These are phyloP conservation scores for Malus domestica DNA, from an alignment of 306 rosid species.

Conservation along the genomic window ASM211411v1 NC_041796.1:21442001-21442500, in stretches of 20 bases:
- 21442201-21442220: slow-evolving; percentile 21
- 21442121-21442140: slow-evolving; percentile 61
- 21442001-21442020: not conserved
- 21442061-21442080: slow-evolving; percentile 89
- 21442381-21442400: slow-evolving; percentile 82
- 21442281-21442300: slow-evolving; percentile 83
- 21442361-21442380: slow-evolving; percentile 76
- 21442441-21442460: slow-evolving; percentile 74
- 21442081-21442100: slow-evolving; percentile 65
- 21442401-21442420: slow-evolving; percentile 69
- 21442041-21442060: slow-evolving; percentile 36
- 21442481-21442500: slow-evolving; percentile 99
- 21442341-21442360: slow-evolving; percentile 77
- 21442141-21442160: slow-evolving; percentile 23
- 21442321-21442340: slow-evolving; percentile 67
- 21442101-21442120: slow-evolving; percentile 54
- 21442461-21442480: slow-evolving; percentile 82
- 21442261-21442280: slow-evolving; percentile 88
- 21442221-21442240: slow-evolving; percentile 55
- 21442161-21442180: slow-evolving; percentile 26
- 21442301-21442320: slow-evolving; percentile 88
- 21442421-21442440: slow-evolving; percentile 87
- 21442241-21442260: slow-evolving; percentile 57
- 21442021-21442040: not conserved
- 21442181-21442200: slow-evolving; percentile 30